Evolutionary conservation across 2,329 filamentous ascomycete genomes (phyloP).

Genomic region (Orbilia quercus): DNA sequence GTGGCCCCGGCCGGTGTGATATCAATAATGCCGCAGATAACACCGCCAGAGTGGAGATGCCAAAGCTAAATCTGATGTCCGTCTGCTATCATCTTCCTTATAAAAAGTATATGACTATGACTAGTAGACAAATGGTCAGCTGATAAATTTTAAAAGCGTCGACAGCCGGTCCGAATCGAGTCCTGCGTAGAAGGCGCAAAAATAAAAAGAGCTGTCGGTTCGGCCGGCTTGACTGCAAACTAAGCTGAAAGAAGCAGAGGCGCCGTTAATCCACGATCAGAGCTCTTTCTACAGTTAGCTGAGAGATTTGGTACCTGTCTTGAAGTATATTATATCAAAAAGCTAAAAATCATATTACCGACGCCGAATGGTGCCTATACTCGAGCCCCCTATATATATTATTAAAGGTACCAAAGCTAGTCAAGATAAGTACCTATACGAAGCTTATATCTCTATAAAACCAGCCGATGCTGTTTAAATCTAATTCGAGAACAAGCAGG

Average conservation of each 20-base stretch:
- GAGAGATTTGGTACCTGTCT: too few species aligned
- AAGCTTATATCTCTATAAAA: too few species aligned
- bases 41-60: constrained; percentile 38
- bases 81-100: too few species aligned
- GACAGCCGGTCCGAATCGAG: not conserved
- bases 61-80: constrained; percentile 50
- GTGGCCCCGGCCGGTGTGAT: constrained; percentile 47
- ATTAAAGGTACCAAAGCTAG: too few species aligned
- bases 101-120: constrained; percentile 10
- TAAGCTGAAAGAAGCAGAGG: constrained; percentile 8
- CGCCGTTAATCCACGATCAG: not conserved
- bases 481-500: constrained; percentile 43
- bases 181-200: not conserved
- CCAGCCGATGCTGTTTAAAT: constrained; percentile 23
- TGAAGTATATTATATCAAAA: not conserved
- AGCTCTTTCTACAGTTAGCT: not conserved
- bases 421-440: too few species aligned
- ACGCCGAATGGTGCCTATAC: too few species aligned
- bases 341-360: too few species aligned
- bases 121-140: constrained; percentile 7
- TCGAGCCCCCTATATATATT: too few species aligned
- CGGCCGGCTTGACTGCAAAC: not conserved
- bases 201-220: not conserved
- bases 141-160: constrained; percentile 11
- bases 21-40: constrained; percentile 57